Percentiles rank a stretch among this genome's conserved stretches.
Conservation (phyloP, 176 grass and related monocot genomes). For the Eragrostis nindensis region DNA sequence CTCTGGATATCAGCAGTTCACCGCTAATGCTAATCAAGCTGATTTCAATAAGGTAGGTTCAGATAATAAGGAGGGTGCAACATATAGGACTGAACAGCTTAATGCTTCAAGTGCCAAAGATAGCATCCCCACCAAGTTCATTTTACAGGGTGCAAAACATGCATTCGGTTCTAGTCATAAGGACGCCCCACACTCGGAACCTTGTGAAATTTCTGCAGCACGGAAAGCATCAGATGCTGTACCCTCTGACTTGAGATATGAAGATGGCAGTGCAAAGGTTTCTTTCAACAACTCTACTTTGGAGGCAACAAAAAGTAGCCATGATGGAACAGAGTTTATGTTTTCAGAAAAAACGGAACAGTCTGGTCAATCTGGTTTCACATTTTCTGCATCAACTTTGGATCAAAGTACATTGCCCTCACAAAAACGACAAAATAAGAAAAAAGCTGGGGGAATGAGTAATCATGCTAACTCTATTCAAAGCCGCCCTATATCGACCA, state of each 20-base stretch:
- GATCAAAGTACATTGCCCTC: conserved; percentile 35
- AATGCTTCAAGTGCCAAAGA: conserved; percentile 11
- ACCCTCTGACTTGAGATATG: conserved; percentile 23
- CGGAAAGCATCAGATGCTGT: background rate
- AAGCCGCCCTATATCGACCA: conserved; percentile 34
- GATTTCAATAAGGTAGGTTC: conserved; percentile 29
- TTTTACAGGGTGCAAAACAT: conserved; percentile 10
- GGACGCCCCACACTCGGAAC: conserved; percentile 12
- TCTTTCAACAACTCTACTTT: conserved; percentile 10
- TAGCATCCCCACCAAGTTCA: conserved; percentile 4
- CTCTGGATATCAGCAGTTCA: background rate
- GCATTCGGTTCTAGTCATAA: conserved; percentile 11
- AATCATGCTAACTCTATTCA: conserved; percentile 38
- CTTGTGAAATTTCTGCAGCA: conserved; percentile 2
- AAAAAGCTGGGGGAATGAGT: conserved; percentile 48
- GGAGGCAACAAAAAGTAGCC: conserved; percentile 28
- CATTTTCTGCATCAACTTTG: conserved; percentile 52
- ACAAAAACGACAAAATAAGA: conserved; percentile 49
- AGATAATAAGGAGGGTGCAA: conserved; percentile 12
- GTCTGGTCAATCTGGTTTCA: conserved; percentile 43
- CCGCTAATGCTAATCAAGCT: conserved; percentile 1
- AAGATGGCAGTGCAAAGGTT: background rate
- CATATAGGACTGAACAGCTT: conserved; percentile 6
- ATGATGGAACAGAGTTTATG: conserved; percentile 33
- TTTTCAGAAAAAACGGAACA: conserved; percentile 33